Percentiles rank a stretch among this genome's conserved stretches.
Evolutionary conservation across 805 yeast genomes (phyloP).

Genomic region (Wickerhamomyces strasburgensis): DNA sequence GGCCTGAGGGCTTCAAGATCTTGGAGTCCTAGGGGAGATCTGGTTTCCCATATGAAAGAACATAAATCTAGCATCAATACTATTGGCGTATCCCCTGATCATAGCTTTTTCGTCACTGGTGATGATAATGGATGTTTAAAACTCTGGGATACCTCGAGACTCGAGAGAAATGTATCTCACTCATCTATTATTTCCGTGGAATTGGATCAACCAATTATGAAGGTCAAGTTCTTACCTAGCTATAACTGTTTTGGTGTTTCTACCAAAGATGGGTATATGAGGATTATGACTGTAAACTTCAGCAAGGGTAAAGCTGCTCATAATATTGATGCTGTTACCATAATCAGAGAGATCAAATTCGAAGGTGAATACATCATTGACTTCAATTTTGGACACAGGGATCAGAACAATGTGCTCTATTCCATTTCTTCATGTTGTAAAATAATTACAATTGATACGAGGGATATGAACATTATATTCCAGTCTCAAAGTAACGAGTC

Average conservation of each 20-base stretch:
- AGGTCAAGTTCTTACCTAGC: slow-evolving; percentile 45
- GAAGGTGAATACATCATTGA: slow-evolving; percentile 36
- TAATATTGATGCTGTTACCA: slow-evolving; percentile 16
- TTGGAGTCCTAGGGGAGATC: slow-evolving; percentile 42
- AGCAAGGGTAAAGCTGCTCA: slow-evolving; percentile 20
- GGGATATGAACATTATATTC: slow-evolving; percentile 42
- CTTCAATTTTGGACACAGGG: slow-evolving; percentile 37
- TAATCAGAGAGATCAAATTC: slow-evolving; percentile 39
- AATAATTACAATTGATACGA: slow-evolving; percentile 51
- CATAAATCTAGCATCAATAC: slow-evolving; percentile 56
- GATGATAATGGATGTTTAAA: slow-evolving; percentile 69
- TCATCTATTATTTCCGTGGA: slow-evolving; percentile 43
- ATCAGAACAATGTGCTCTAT: slow-evolving; percentile 37
- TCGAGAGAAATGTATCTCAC: slow-evolving; percentile 58
- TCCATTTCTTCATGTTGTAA: slow-evolving; percentile 49
- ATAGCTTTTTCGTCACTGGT: slow-evolving; percentile 68
- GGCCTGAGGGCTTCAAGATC: slow-evolving; percentile 15
- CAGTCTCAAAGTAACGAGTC: slow-evolving; percentile 48
- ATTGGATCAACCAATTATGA: slow-evolving; percentile 44
- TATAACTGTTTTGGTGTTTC: slow-evolving; percentile 56
- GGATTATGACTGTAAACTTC: slow-evolving; percentile 34
- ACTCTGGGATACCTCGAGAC: slow-evolving; percentile 69
- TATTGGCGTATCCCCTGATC: slow-evolving; percentile 54
- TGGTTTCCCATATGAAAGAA: slow-evolving; percentile 62
- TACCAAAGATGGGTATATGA: slow-evolving; percentile 32